Conservation (phyloP, 1,284 basidiomycete species). For the Trametes pubescens region DNA sequence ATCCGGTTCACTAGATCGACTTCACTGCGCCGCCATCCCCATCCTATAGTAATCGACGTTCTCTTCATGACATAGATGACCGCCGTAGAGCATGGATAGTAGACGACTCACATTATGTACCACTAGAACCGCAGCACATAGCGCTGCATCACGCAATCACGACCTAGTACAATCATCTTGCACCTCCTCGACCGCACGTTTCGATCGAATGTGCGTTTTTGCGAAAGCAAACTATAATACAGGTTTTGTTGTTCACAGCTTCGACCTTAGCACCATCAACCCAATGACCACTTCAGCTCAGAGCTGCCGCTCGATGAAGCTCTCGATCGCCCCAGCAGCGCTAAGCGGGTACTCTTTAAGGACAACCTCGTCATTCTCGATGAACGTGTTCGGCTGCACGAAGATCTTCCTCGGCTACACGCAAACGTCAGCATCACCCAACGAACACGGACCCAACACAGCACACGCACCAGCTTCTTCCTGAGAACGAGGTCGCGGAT, state of each 20-base stretch:
- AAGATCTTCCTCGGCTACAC: conserved; percentile 80
- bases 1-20: neutral
- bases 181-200: no score
- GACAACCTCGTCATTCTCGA: conserved; percentile 69
- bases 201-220: no score
- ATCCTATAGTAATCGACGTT: neutral
- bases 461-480: conserved; percentile 75
- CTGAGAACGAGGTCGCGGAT: conserved; percentile 78
- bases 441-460: neutral
- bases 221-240: conserved; percentile 14
- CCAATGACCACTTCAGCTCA: conserved; percentile 37
- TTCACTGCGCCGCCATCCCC: neutral
- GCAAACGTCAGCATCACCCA: conserved; percentile 1
- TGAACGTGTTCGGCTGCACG: conserved; percentile 80
- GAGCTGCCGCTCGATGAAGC: conserved; percentile 78
- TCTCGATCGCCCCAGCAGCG: conserved; percentile 76
- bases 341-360: conserved; percentile 83
- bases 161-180: no score
- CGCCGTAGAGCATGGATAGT: neutral
- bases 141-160: neutral
- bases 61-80: neutral
- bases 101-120: conserved; percentile 1
- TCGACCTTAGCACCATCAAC: conserved; percentile 8
- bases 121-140: neutral
- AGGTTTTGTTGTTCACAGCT: conserved; percentile 1